A percentile compares a stretch with the other conserved stretches of the same genome.
These are phyloP conservation scores for Stagonosporopsis cucurbitacearum DNA, from an alignment of 2,329 filamentous ascomycete genomes.

Conservation along the genomic window DNA sequence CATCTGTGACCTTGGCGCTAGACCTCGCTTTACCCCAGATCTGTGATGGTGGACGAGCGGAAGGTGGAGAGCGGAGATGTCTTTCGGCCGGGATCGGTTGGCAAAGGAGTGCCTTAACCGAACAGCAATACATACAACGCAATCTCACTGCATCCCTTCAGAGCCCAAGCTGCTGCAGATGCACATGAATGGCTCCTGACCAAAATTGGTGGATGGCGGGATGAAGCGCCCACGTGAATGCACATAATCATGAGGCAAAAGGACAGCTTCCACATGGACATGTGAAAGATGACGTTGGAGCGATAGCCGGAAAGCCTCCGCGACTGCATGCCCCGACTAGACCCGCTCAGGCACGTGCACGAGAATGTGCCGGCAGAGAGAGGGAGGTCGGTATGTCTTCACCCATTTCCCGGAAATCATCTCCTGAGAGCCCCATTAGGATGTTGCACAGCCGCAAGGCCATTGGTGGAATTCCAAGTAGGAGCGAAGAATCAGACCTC, in stretches of 20 bases:
- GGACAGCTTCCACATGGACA: constrained; percentile 39
- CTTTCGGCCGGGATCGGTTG: constrained; percentile 43
- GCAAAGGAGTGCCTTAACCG: constrained; percentile 13
- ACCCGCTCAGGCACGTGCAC: constrained; percentile 31
- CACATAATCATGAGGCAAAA: constrained; percentile 1
- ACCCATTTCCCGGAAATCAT: constrained; percentile 19
- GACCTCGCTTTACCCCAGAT: constrained; percentile 39
- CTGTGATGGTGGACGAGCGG: constrained; percentile 45
- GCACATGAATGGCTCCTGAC: neutral
- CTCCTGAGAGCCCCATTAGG: constrained; percentile 13
- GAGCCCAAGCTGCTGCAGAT: neutral
- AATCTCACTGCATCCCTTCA: neutral
- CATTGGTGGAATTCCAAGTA: constrained; percentile 17
- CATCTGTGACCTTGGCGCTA: constrained; percentile 29
- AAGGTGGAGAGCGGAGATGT: constrained; percentile 31
- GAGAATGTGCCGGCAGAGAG: constrained; percentile 26
- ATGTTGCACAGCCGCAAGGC: neutral
- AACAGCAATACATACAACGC: constrained; percentile 3
- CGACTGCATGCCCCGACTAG: constrained; percentile 23
- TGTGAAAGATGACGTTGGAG: constrained; percentile 47
- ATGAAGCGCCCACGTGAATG: constrained; percentile 7
- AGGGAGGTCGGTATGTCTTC: constrained; percentile 10
- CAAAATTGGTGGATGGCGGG: constrained; percentile 7
- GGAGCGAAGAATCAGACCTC: constrained; percentile 2
- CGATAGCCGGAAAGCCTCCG: constrained; percentile 32